Conservation (phyloP, 2,329 filamentous ascomycete species). For the Fusarium dimerum region DNA sequence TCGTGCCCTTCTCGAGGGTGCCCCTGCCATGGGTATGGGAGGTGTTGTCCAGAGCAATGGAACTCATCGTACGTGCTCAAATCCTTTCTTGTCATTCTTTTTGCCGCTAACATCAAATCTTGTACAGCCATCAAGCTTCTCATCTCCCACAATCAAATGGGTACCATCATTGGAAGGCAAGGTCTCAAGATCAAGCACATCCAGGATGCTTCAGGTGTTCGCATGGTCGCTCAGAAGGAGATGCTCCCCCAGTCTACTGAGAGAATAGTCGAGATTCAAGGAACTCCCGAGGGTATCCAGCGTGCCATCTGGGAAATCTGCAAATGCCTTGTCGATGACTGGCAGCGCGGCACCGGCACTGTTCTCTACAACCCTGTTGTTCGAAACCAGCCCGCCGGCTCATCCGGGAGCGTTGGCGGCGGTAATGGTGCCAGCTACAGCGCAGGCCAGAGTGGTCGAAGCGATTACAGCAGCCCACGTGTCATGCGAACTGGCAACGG, state of each 20-base stretch:
- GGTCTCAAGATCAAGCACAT: constrained; percentile 99
- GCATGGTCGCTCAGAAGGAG: constrained; percentile 99
- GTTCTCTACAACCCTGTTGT: constrained; percentile 97
- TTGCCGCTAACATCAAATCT: constrained; percentile 12
- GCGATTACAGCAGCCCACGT: constrained; percentile 64
- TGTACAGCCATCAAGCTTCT: constrained; percentile 86
- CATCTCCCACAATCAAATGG: constrained; percentile 99
- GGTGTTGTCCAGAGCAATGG: constrained; percentile 84
- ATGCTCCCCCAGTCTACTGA: constrained; percentile 99
- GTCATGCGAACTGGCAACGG: constrained; percentile 96
- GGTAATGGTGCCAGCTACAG: constrained; percentile 38
- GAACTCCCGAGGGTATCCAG: constrained; percentile 91
- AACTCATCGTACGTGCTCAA: constrained; percentile 73
- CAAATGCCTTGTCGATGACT: constrained; percentile 97
- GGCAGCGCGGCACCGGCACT: constrained; percentile 94
- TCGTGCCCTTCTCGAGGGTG: constrained; percentile 87
- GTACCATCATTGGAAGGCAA: constrained; percentile 95
- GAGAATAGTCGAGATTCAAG: constrained; percentile 95
- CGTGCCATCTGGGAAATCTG: constrained; percentile 98
- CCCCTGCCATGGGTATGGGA: constrained; percentile 94
- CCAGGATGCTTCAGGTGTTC: constrained; percentile 92
- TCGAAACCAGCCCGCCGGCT: constrained; percentile 68
- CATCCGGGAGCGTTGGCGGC: constrained; percentile 46
- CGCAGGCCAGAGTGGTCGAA: constrained; percentile 43
- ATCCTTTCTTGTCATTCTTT: background rate